Base-by-base conservation (phyloP, 306 rosid genomes). In the Erythrophleum fordii region DNA sequence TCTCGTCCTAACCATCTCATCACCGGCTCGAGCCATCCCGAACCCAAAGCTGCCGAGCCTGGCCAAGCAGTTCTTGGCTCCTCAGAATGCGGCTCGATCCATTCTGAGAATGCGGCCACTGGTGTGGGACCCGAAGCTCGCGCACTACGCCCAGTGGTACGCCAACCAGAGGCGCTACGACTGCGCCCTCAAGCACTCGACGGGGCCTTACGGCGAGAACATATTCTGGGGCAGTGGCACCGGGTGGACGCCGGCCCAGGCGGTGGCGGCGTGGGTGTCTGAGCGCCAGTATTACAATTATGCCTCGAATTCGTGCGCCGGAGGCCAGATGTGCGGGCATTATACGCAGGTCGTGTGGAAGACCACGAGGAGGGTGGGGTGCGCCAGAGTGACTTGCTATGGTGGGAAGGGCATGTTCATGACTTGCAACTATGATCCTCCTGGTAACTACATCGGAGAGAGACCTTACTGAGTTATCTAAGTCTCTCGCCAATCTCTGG, bases 201-300 rank as follows among this genome's bases (percentile, higher is more conserved):
- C 81, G 0, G 99, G 99, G 18, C 99, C 96, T 0, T 95, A 90
- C 7, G 99, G 99, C 0, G 99, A 95, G 87, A 95, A 93, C 79
- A 93, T 95, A 18, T 95, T 95, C 61, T 95, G 98, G 99, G 99
- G 99, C 0, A 93, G 99, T 9, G 97, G 99, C 18, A 23, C 5
- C 0, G 94, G 80, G 4, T 95, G 99, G 99, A 85, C 80, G 8
- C 91, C 99, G 0, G 86, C 86, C 2, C 88, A 93, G 59, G 99
- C 99, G 0, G 97, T 86, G 8, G 25, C 20, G 0, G 97, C 90
- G 13, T 95, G 99, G 99, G 88, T 88, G 5, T 74, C 77, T 0
- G 99, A 95, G 82, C 74, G 87, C 2, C 75, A 77, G 7, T 90
- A 84, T 80, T 95, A 91, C 79, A 77, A 66, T 18, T 89, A 95